These are phyloP conservation scores for Eremochloa ophiuroides DNA, from an alignment of 176 grass and related monocot species.

Conservation along the genomic window DNA sequence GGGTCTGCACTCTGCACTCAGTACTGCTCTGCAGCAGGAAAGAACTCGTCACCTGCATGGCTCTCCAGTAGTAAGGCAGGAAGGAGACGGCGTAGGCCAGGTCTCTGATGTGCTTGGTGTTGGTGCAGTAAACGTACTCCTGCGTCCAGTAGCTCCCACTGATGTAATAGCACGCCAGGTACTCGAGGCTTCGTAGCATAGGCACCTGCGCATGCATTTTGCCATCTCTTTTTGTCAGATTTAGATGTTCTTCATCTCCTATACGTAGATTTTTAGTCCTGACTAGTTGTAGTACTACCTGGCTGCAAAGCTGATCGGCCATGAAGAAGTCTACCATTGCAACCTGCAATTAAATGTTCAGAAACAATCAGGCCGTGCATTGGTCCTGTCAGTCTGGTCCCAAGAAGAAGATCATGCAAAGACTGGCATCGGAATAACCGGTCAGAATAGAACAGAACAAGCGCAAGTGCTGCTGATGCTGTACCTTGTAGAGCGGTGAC, in stretches of 20 bases:
- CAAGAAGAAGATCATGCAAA: neutral
- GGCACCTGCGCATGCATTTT: slow-evolving; percentile 45
- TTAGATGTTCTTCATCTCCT: neutral
- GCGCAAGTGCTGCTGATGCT: neutral
- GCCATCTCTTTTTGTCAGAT: neutral
- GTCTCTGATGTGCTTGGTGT: slow-evolving; percentile 69
- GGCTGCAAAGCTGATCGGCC: slow-evolving; percentile 86
- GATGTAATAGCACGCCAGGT: slow-evolving; percentile 78
- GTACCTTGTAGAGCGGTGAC: slow-evolving; percentile 80
- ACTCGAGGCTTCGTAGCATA: slow-evolving; percentile 72
- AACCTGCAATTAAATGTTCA: slow-evolving; percentile 44
- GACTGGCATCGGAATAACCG: neutral
- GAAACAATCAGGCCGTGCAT: neutral
- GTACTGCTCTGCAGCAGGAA: neutral
- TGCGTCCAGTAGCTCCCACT: slow-evolving; percentile 74
- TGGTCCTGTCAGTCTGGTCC: neutral
- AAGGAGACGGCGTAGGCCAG: slow-evolving; percentile 79
- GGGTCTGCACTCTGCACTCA: neutral
- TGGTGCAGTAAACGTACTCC: slow-evolving; percentile 68
- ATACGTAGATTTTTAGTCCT: neutral
- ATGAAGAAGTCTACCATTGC: slow-evolving; percentile 92
- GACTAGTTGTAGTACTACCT: slow-evolving; percentile 27
- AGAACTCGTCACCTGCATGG: slow-evolving; percentile 57
- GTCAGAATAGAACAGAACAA: neutral
- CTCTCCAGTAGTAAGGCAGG: slow-evolving; percentile 91